These are phyloP conservation scores for Hamamelis virginiana DNA, from an alignment of 164 flowering plant species.

Conservation along the genomic window DNA sequence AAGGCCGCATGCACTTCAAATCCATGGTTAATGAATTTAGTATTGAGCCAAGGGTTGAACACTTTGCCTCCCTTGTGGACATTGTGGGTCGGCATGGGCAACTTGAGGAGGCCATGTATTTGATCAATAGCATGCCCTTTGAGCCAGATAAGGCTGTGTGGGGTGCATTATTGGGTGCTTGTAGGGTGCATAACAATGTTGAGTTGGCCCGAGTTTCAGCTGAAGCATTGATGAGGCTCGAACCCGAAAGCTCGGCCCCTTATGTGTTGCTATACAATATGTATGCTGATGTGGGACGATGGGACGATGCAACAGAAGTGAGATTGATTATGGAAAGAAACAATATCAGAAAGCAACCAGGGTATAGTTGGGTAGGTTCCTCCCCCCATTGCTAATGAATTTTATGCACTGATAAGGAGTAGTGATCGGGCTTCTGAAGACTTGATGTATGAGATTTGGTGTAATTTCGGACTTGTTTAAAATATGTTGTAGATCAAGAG, in stretches of 20 bases:
- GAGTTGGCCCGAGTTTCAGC: slow-evolving; percentile 44
- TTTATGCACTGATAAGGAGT: too few species aligned
- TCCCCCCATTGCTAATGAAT: not conserved
- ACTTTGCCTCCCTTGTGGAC: slow-evolving; percentile 44
- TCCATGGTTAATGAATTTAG: slow-evolving; percentile 35
- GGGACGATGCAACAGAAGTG: slow-evolving; percentile 27
- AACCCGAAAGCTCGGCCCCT: slow-evolving; percentile 33
- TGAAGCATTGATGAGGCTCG: slow-evolving; percentile 30
- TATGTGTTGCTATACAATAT: slow-evolving; percentile 28
- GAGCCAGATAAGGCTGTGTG: slow-evolving; percentile 50
- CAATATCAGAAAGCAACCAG: slow-evolving; percentile 25
- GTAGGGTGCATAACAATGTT: slow-evolving; percentile 39
- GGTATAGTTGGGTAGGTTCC: slow-evolving; percentile 22
- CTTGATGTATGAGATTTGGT: not conserved
- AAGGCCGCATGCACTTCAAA: slow-evolving; percentile 30
- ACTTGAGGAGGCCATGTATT: slow-evolving; percentile 36
- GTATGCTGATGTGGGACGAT: slow-evolving; percentile 28
- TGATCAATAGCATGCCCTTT: slow-evolving; percentile 36
- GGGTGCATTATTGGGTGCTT: slow-evolving; percentile 47
- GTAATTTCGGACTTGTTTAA: too few species aligned
- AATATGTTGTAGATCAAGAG: too few species aligned
- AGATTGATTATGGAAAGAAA: slow-evolving; percentile 26
- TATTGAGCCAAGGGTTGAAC: slow-evolving; percentile 36
- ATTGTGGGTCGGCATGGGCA: slow-evolving; percentile 39
- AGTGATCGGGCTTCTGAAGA: not conserved